A percentile compares a stretch with the other conserved stretches of the same genome.
These are phyloP conservation scores for Trichoderma pleuroti DNA, from an alignment of 2,329 filamentous ascomycete genomes.

Conservation along the genomic window DNA sequence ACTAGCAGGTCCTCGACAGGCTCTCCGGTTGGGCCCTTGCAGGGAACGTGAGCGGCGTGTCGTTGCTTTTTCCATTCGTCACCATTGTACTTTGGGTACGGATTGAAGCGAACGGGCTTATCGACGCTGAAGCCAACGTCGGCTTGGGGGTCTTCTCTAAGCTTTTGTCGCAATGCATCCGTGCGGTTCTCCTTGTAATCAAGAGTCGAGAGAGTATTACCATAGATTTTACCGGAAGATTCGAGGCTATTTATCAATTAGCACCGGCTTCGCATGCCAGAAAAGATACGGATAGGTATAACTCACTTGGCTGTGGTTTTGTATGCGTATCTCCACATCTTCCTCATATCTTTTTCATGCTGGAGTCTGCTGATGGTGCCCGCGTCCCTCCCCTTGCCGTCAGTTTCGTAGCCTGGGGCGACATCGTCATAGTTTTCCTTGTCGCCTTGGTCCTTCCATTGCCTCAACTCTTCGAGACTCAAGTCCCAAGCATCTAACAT, in stretches of 20 bases:
- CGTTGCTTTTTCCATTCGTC: constrained; percentile 54
- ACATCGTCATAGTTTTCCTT: constrained; percentile 35
- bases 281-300: background rate
- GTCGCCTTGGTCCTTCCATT: constrained; percentile 37
- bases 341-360: constrained; percentile 43
- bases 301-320: constrained; percentile 41
- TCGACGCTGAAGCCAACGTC: constrained; percentile 41
- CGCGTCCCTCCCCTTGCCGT: constrained; percentile 34
- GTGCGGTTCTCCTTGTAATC: constrained; percentile 38
- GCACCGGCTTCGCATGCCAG: background rate
- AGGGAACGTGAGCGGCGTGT: constrained; percentile 59
- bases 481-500: constrained; percentile 32
- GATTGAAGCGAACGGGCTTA: constrained; percentile 59
- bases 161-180: constrained; percentile 30
- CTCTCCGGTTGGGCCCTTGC: constrained; percentile 60
- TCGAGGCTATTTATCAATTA: constrained; percentile 34
- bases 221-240: constrained; percentile 53
- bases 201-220: constrained; percentile 51
- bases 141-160: constrained; percentile 34
- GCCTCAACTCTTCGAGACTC: constrained; percentile 34
- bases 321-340: constrained; percentile 40
- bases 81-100: constrained; percentile 69
- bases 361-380: constrained; percentile 35
- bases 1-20: constrained; percentile 59
- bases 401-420: constrained; percentile 36